Base-by-base conservation (phyloP, 2,329 filamentous ascomycete genomes). In the Hypoxylon sp. region DNA sequence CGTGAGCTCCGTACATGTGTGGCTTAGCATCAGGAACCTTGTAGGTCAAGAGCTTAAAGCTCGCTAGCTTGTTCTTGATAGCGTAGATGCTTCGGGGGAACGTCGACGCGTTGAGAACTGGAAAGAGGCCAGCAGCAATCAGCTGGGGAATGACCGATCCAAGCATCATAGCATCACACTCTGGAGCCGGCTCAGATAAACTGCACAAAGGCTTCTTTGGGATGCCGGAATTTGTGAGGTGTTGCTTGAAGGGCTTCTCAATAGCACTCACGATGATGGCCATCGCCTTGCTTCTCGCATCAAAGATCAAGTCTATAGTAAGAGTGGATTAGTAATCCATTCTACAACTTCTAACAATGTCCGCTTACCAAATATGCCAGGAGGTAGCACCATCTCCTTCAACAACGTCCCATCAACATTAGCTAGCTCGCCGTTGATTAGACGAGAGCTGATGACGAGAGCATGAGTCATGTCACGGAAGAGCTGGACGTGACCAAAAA, bases 121-220 rank as follows among this genome's bases (percentile, higher is more conserved):
- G 75, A 54, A 71, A 73, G 1, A 77, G 61, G 1, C 66, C 58
- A 5, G 55, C 63, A 9, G 51, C 61, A 0, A 70, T 42, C 9
- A 77, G 66, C 10, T 35, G 50, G 9, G 56, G 65, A 2, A 75
- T 62, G 1, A 60, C 55, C 1, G 72, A 75, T 22, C 74, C 76
- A 1, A 78, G 52, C 70, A 78, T 72, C 70, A 76, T 76, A 3
- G 59, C 52, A 33, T 75, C 74, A 17, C 76, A 78, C 67, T 52
- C 13, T 17, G 42, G 17, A 72, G 59, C 14, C 50, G 61, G 14
- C 70, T 61, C 1, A 74, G 50, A 50, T 72, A 9, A 17, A 19
- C 17, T 73, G 65, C 75, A 76, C 48, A 70, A 75, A 10, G 31
- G 29, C 9, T 4, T 19, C 4, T 17, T 42, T 11, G 62, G 10